Evolutionary conservation across 2,329 filamentous ascomycete species (phyloP).

Genomic region (Aspergillus versicolor): DNA sequence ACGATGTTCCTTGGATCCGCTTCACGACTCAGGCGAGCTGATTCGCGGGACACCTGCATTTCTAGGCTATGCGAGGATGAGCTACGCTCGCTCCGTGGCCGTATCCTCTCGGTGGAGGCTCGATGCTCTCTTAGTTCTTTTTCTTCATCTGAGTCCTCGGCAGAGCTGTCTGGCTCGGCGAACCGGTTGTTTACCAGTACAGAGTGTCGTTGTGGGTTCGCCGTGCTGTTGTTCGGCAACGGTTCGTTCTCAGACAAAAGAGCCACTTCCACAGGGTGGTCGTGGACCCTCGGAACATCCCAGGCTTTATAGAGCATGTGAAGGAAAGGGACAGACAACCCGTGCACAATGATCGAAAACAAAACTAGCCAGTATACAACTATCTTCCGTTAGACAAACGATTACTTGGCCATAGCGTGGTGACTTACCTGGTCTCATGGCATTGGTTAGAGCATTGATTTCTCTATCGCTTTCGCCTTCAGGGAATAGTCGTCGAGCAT

Average conservation of each 20-base stretch:
- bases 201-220: conserved; percentile 27
- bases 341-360: conserved; percentile 41
- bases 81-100: conserved; percentile 13
- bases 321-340: conserved; percentile 38
- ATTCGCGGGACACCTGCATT: not conserved
- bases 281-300: conserved; percentile 30
- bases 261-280: conserved; percentile 34
- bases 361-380: conserved; percentile 50
- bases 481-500: conserved; percentile 45
- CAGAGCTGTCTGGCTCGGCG: conserved; percentile 19
- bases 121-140: not conserved
- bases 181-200: conserved; percentile 38
- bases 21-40: not conserved
- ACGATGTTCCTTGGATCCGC: conserved; percentile 13
- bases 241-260: conserved; percentile 36
- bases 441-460: conserved; percentile 41
- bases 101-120: conserved; percentile 14
- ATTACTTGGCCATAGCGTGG: too few species aligned
- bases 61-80: not conserved
- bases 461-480: conserved; percentile 39
- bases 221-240: conserved; percentile 35
- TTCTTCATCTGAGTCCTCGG: conserved; percentile 12
- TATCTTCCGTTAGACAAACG: conserved; percentile 11
- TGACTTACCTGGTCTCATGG: conserved; percentile 40
- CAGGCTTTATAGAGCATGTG: conserved; percentile 32